Percentiles rank a stretch among this genome's conserved stretches.
phyloP scores from a whole-genome alignment of 495 filamentous ascomycete species.

The Melanomma pulvis-pyrius region DNA sequence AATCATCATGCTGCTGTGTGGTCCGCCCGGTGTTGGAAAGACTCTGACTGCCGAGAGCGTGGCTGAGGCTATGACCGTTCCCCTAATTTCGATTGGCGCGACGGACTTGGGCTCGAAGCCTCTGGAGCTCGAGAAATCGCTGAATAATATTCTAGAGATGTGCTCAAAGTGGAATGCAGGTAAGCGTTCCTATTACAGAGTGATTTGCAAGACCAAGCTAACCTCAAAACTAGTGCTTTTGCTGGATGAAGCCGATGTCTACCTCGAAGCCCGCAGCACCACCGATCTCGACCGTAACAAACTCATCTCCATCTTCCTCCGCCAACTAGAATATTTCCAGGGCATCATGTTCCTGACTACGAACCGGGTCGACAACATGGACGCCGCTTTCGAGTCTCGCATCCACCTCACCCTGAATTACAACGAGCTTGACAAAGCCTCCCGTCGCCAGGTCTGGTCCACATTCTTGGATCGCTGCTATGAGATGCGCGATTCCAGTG shows the following conservation, averaged over 20 bases:
- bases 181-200: neutral
- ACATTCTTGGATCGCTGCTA: slow-evolving; percentile 41
- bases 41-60: slow-evolving; percentile 42
- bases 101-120: slow-evolving; percentile 41
- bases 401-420: slow-evolving; percentile 48
- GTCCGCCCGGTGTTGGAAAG: slow-evolving; percentile 45
- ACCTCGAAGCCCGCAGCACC: slow-evolving; percentile 53
- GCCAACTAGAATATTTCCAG: slow-evolving; percentile 58
- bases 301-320: slow-evolving; percentile 49
- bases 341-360: slow-evolving; percentile 53
- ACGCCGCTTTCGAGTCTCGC: slow-evolving; percentile 43
- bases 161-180: slow-evolving; percentile 44
- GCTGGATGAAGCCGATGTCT: slow-evolving; percentile 71
- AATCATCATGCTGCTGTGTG: slow-evolving; percentile 13
- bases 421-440: slow-evolving; percentile 33
- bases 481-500: slow-evolving; percentile 12
- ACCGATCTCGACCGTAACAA: slow-evolving; percentile 45
- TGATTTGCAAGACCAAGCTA: neutral
- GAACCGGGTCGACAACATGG: slow-evolving; percentile 43
- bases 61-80: slow-evolving; percentile 41
- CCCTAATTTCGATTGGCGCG: slow-evolving; percentile 42
- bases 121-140: slow-evolving; percentile 34
- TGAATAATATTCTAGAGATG: slow-evolving; percentile 43
- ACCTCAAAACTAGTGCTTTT: slow-evolving; percentile 46
- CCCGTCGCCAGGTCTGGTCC: slow-evolving; percentile 46